Conservation (phyloP, 169 alveolate genomes). For the Eimeria tenella region DNA sequence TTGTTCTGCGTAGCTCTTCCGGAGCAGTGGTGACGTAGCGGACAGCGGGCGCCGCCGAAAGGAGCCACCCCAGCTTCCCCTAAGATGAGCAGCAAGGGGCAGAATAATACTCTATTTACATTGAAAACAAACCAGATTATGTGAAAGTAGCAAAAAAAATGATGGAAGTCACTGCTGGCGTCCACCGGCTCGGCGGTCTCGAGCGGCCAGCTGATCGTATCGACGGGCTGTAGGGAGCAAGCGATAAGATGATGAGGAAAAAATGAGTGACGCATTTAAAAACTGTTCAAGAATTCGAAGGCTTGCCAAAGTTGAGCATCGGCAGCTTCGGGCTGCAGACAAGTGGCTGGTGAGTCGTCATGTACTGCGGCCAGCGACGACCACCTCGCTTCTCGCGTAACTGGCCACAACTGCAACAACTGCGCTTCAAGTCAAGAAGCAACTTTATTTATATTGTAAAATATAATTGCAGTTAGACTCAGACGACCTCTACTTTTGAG, state of each 20-base stretch:
- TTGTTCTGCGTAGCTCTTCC: no score
- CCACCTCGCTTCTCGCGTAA: background rate
- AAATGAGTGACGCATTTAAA: background rate
- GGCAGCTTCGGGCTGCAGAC: background rate
- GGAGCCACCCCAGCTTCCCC: no score
- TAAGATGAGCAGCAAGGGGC: background rate
- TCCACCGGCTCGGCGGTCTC: background rate
- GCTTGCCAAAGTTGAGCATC: background rate
- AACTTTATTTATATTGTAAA: background rate
- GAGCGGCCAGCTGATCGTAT: conserved; percentile 23
- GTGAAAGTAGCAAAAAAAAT: background rate
- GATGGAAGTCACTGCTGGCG: background rate
- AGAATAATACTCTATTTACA: background rate
- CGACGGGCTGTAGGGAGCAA: background rate
- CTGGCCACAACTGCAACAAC: background rate
- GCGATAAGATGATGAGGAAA: background rate
- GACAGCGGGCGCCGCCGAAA: no score
- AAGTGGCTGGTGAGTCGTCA: conserved; percentile 14
- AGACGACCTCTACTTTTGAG: no score
- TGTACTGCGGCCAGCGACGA: background rate
- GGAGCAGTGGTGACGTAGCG: no score
- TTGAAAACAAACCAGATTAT: background rate
- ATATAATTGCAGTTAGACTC: background rate
- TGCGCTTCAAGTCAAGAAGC: background rate
- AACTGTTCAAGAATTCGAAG: background rate